Evolutionary conservation across 805 yeast genomes (phyloP).

Genomic region (Nakazawaea wyomingensis): DNA sequence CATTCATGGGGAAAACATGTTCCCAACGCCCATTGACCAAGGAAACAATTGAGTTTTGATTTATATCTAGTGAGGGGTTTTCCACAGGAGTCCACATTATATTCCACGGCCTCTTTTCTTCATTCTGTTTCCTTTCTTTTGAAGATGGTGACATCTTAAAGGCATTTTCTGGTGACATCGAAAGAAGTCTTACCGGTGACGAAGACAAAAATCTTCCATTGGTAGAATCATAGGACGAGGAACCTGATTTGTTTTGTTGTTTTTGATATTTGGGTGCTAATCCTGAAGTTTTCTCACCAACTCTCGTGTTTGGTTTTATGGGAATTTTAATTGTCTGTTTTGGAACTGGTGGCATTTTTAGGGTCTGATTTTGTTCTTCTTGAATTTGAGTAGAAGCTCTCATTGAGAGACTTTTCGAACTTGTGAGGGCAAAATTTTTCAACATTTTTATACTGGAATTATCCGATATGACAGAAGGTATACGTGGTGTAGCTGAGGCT

Average conservation of each 20-base stretch:
- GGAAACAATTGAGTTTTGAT: slow-evolving; percentile 47
- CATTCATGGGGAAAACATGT: slow-evolving; percentile 75
- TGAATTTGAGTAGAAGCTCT: not conserved
- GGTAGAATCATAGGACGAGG: slow-evolving; percentile 7
- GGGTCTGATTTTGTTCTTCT: not conserved
- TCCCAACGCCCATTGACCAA: slow-evolving; percentile 84
- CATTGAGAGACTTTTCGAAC: not conserved
- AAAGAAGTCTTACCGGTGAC: slow-evolving; percentile 4
- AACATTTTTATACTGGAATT: not conserved
- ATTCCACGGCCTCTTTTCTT: slow-evolving; percentile 13
- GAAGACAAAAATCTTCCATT: slow-evolving; percentile 6
- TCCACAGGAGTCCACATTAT: slow-evolving; percentile 57
- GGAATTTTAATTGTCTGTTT: not conserved
- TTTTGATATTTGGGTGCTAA: no score
- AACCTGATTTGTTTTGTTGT: slow-evolving; percentile 2
- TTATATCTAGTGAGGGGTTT: slow-evolving; percentile 73
- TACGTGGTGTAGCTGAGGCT: not conserved
- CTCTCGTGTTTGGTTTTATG: no score
- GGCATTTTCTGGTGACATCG: slow-evolving; percentile 17
- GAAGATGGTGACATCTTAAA: slow-evolving; percentile 15
- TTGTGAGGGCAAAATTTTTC: slow-evolving; percentile 1
- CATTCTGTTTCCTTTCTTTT: not conserved
- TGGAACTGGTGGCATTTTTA: not conserved
- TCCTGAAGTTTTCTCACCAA: no score
- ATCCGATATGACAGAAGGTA: not conserved